phyloP scores from a whole-genome alignment of 345 rosid genomes.

The Nasturtium officinale region DNA sequence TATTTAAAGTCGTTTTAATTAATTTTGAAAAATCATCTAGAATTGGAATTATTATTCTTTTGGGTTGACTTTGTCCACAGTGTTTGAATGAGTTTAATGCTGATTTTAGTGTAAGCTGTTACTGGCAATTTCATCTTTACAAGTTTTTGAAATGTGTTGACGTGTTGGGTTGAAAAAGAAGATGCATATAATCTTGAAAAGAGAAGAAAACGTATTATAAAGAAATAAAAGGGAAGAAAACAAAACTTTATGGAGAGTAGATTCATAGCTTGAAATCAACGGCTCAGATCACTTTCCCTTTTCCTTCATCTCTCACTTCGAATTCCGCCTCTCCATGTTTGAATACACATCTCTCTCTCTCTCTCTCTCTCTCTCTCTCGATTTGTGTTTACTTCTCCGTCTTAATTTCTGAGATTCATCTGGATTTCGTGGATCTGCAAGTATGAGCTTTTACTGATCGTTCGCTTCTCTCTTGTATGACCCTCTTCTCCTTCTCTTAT shows the following conservation, averaged over 20 bases:
- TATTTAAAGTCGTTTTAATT: neutral
- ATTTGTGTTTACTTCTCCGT: slow-evolving; percentile 27
- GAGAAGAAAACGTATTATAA: slow-evolving; percentile 1
- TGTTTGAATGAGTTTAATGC: neutral
- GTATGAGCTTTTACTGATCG: slow-evolving; percentile 10
- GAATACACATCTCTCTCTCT: slow-evolving; percentile 40
- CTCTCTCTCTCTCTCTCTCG: slow-evolving; percentile 28
- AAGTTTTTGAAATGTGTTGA: too few species aligned
- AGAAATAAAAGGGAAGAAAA: neutral
- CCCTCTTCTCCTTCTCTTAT: slow-evolving; percentile 23
- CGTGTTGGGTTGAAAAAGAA: neutral
- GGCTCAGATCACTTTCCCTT: slow-evolving; percentile 42
- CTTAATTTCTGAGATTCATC: neutral
- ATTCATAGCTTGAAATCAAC: slow-evolving; percentile 36
- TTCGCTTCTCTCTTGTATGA: neutral
- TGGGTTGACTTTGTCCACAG: slow-evolving; percentile 22
- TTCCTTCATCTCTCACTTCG: neutral
- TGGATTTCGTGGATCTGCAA: slow-evolving; percentile 34
- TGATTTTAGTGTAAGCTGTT: neutral
- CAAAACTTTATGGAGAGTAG: neutral
- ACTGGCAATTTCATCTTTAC: neutral
- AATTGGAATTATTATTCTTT: slow-evolving; percentile 2
- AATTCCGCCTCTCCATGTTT: slow-evolving; percentile 76
- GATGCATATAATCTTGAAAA: neutral
- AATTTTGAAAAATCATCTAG: neutral